Conservation (phyloP, 2,329 filamentous ascomycete species). For the Tolypocladium sp. region DNA sequence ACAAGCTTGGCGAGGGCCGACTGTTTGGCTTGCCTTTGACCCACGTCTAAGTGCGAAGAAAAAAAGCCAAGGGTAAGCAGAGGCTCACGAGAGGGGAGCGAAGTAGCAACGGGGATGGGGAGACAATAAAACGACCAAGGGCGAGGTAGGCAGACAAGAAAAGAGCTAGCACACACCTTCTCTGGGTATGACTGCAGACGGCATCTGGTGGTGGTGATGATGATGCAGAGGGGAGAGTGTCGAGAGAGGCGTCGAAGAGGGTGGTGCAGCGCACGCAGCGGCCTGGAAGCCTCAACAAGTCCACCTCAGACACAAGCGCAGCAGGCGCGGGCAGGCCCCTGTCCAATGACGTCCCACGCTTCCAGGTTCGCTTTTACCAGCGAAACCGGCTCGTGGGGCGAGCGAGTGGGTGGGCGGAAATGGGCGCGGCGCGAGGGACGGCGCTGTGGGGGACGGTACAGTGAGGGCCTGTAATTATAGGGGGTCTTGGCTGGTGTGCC, state of each 20-base stretch:
- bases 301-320: background rate
- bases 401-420: background rate
- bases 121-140: background rate
- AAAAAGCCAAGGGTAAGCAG: conserved; percentile 5
- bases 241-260: background rate
- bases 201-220: conserved; percentile 10
- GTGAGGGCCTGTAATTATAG: background rate
- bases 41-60: conserved; percentile 15
- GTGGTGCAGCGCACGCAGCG: background rate
- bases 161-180: conserved; percentile 11
- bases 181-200: conserved; percentile 11
- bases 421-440: background rate
- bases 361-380: conserved; percentile 5
- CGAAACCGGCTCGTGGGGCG: conserved; percentile 12
- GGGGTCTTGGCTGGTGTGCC: too few relatives aligned
- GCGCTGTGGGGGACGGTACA: background rate
- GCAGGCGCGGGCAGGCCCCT: conserved; percentile 1
- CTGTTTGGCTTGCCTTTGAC: conserved; percentile 28
- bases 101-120: conserved; percentile 2
- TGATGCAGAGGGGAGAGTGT: conserved; percentile 2
- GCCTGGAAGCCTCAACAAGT: background rate
- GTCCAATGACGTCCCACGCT: conserved; percentile 8
- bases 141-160: background rate
- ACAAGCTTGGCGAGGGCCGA: conserved; percentile 33
- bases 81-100: conserved; percentile 2